Evolutionary conservation across 2,329 filamentous ascomycete species (phyloP), one percentile per base, ranked within the genome.

Genomic region (Alternaria triticimaculans): DNA sequence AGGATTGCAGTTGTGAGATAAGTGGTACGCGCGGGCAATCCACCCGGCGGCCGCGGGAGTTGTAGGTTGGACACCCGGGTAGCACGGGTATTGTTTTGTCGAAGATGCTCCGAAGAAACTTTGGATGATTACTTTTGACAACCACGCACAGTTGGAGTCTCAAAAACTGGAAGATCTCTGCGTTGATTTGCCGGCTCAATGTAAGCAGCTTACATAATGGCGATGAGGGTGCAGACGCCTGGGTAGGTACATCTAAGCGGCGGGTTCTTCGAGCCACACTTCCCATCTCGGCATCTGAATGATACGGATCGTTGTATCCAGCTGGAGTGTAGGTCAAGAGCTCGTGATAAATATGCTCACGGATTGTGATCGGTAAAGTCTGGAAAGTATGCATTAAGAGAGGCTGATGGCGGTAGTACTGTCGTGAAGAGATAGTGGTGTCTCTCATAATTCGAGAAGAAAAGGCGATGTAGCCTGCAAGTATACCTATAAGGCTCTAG

Each of bases 401-500:
- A 20, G 28, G 18, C 20, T 20, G n/a, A 9, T 3, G 6, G 12
- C 4, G 18, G 18, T 37, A 23, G 15, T 8, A 11, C 10, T 41
- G 37, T 37, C 14, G 28, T 14, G 18, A 10, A 37, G 28, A 51
- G 18, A 33, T 6, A 23, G 28, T 51, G 12, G 28, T 15, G 28
- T 23, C 28, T 11, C 3, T 11, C 12, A 33, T 33, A 6, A 11
- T 3, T 30, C 9, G 28, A 51, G 20, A 51, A 37, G 14, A 37
- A 6, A 33, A 37, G 10, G 45, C 15, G 21, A 23, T 51, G 12
- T 21, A 37, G 49, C 33, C 21, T 20, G 12, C 5, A 37, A 6
- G 3, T 5, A 46, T 21, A 23, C 20, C 44, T 46, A n/a, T 33
- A 75, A 20, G 73, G 81, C 44, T 77, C 84, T 28, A 75, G 62